Evolutionary conservation across 805 yeast species (phyloP), one percentile per base, ranked within the genome.

Genomic region (Yamadazyma nakazawae): DNA sequence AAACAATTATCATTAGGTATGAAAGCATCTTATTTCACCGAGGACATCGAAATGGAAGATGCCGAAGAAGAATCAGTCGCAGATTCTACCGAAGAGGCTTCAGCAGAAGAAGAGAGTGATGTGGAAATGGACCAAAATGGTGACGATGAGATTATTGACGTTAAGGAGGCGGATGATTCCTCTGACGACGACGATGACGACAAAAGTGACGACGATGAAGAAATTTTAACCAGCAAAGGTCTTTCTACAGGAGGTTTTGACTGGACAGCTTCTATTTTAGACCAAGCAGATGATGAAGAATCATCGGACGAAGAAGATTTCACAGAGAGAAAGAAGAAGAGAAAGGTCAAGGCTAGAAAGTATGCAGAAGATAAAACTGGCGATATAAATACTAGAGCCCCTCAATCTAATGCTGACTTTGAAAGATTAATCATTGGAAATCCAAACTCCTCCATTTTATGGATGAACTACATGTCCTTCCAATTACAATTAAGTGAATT

Each of bases 381-480:
- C 44, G 94, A 87, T 42, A 76, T 94, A 50, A 81, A 81, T 57
- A 79, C 92, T 12, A 79, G 90, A 57, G 87, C 91, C 13, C 99
- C 99, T 34, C 95, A 92, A 67, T 89, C 97, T 48, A 86, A 82
- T 37, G 71, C 82, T 40, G 99, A 94, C 65, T 94, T 90, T 59
- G 99, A 94, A 69, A 82, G 99, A 60, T 70, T 94, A 54, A 76
- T 94, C 46, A 79, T 94, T 50, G 95, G 97, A 63, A 86, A 86
- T 62, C 97, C 99, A 40, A 85, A 88, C 71, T 88, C 96, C 2
- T 92, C 99, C 1, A 79, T 91, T 31, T 68, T 89, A 47, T 94
- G 99, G 99, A 92, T 94, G 88, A 88, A 91, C 68, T 94, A 87
- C 69, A 94, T 94, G 97, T 91, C 98, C 3, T 94, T 92, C 85